Percentiles rank a stretch among this genome's conserved stretches.
Evolutionary conservation across 768 basidiomycete genomes (phyloP).

Genomic region (Russula griseocarnosa): DNA sequence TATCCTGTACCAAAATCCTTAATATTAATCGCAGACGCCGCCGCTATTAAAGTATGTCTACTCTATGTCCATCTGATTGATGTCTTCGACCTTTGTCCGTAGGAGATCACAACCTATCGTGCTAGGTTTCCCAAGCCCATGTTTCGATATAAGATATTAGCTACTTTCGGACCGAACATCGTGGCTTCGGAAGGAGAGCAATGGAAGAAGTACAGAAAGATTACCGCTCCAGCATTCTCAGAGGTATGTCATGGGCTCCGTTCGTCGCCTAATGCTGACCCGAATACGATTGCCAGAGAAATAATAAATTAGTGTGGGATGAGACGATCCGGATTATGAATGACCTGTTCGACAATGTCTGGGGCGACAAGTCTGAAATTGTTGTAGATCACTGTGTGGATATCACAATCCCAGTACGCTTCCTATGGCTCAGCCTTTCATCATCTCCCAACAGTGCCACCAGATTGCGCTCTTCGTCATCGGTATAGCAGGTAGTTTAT

Average conservation of each 20-base stretch:
- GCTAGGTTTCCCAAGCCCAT: conserved; percentile 54
- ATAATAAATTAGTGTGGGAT: conserved; percentile 41
- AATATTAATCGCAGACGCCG: conserved; percentile 20
- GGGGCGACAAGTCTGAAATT: conserved; percentile 43
- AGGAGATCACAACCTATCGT: conserved; percentile 51
- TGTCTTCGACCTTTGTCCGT: conserved; percentile 6
- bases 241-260: conserved; percentile 40
- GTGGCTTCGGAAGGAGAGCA: conserved; percentile 58
- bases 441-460: neutral
- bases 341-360: conserved; percentile 41
- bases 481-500: conserved; percentile 42
- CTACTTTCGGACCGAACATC: conserved; percentile 57
- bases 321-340: conserved; percentile 35
- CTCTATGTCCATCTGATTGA: neutral
- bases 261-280: neutral
- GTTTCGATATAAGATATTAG: conserved; percentile 40
- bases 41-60: conserved; percentile 17
- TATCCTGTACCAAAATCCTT: neutral
- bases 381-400: conserved; percentile 46
- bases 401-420: conserved; percentile 51
- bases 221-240: conserved; percentile 60
- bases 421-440: too few relatives aligned
- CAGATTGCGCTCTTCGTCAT: conserved; percentile 57
- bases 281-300: conserved; percentile 31
- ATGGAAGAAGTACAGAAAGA: conserved; percentile 63